Base-by-base conservation (phyloP, 805 yeast genomes). In the Saturnispora galanensis region DNA sequence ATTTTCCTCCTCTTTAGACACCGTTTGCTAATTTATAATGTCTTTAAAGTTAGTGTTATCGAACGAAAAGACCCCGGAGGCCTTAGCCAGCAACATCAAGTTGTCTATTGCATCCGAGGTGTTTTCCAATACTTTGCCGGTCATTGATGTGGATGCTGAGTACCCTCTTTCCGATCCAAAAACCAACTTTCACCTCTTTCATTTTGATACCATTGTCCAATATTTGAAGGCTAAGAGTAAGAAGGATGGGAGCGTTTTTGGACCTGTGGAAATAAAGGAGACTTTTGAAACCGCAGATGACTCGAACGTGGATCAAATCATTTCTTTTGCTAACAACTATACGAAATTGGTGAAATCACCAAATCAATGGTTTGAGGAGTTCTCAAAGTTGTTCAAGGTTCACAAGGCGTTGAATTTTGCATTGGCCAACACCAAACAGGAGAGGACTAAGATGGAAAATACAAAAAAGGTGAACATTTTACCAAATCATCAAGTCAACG, bases 181-280 rank as follows among this genome's bases (percentile, higher is more conserved):
- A 48, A 59, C 68, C 33, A 60, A 62, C 6, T 71, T 77, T 43
- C 74, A 71, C 52, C 67, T 83, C 49, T 63, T 69, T 46, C 86
- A 82, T 59, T 69, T 85, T 16, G 80, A 82, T 56, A 79, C 93
- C 16, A 77, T 82, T 42, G 79, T 82, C 49, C 77, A 79, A 59
- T 83, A 77, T 55, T 63, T 79, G 49, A 66, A 76, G 35, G 61
- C 60, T n/a, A 41, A 51, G 9, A 45, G 55, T 15, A 39, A 47
- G 8, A 45, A 49, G 4, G 68, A 65, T 31, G 51, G 64, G 17
- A 48, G 65, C 13, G 56, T 69, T 18, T 73, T 81, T 2, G 65
- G 73, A 17, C 32, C 36, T 41, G 78, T 81, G 49, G 77, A 78
- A 58, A 81, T 76, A 54, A 63, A 79, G 49, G 66, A 76, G 30